Evolutionary conservation across 2,329 filamentous ascomycete genomes (phyloP), one percentile per base, ranked within the genome.

Genomic region (Cercospora brassicicola): DNA sequence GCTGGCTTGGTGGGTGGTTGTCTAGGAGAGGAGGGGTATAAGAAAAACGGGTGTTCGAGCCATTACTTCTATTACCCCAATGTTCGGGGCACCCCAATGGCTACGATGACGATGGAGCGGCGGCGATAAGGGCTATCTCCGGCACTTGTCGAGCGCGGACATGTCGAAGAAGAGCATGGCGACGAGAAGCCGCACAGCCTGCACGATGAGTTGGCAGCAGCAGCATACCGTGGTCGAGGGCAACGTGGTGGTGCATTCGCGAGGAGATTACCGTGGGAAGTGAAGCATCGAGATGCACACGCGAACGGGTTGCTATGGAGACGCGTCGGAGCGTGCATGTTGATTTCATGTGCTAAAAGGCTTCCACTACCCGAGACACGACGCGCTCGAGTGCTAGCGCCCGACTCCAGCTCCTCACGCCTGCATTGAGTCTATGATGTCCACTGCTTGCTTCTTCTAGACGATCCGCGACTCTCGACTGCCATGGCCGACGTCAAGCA

Each of bases 401-500:
- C 20, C 55, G 55, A 33, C 55, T 23, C 31, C 55, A 33, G 28
- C 59, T 48, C 26, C 59, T 48, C 28, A 48, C 36, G 10, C 51
- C 48, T 64, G 30, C 48, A 64, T 64, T 18, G 26, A 36, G 48
- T 55, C 31, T 64, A 31, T 20, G 48, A 64, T 64, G 61, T 42
- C 33, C 48, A 28, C 51, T 57, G 62, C 23, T 39, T 64, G 31
- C 62, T 64, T 56, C 53, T 30, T 59, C 31, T 42, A 9, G 48
- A 53, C 36, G 13, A 26, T 30, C 51, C 18, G 20, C 31, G 31
- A 26, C 31, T 39, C 20, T 36, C 23, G 15, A 11, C 18, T 33
- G 36, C 18, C 51, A 67, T 71, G 64, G 63, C 61, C 64, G 67
- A 72, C 59, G 64, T 67, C 60, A 59, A 67, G 31, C 69, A 68